Percentiles rank a stretch among this genome's conserved stretches.
phyloP scores from a whole-genome alignment of 2,329 filamentous ascomycete species.

The Penicillium polonicum region DNA sequence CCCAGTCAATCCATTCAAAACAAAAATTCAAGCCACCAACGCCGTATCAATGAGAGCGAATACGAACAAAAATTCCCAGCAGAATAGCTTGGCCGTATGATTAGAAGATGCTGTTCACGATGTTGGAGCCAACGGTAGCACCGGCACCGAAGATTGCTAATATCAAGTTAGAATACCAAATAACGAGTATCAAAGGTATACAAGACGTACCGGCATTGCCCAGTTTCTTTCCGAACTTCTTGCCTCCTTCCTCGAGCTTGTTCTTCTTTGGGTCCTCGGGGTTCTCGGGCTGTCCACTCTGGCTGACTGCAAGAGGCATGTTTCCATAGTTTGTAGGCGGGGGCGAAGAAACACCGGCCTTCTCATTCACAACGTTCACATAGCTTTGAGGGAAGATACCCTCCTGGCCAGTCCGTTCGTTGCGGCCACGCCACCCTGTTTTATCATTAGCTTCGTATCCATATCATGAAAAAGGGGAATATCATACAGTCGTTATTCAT shows the following conservation, averaged over 20 bases:
- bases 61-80: background rate
- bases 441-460: constrained; percentile 15
- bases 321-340: constrained; percentile 51
- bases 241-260: constrained; percentile 73
- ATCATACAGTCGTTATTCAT: constrained; percentile 84
- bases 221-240: constrained; percentile 96
- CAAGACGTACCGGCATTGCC: constrained; percentile 60
- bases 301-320: constrained; percentile 73
- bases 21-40: constrained; percentile 32
- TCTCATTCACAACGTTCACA: constrained; percentile 69
- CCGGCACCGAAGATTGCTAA: constrained; percentile 88
- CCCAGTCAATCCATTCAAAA: constrained; percentile 3
- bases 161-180: constrained; percentile 21
- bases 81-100: constrained; percentile 3
- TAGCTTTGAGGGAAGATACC: constrained; percentile 96
- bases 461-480: background rate
- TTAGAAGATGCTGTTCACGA: constrained; percentile 89
- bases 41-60: constrained; percentile 31
- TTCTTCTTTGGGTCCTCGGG: constrained; percentile 48
- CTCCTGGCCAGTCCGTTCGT: constrained; percentile 76
- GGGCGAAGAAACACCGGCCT: constrained; percentile 43
- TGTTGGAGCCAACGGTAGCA: constrained; percentile 83
- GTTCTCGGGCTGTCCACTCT: constrained; percentile 49
- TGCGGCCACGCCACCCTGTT: constrained; percentile 74
- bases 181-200: background rate